Percentiles rank a stretch among this genome's conserved stretches.
Evolutionary conservation across 345 rosid genomes (phyloP).

Genomic region (Camelina sativa): DNA sequence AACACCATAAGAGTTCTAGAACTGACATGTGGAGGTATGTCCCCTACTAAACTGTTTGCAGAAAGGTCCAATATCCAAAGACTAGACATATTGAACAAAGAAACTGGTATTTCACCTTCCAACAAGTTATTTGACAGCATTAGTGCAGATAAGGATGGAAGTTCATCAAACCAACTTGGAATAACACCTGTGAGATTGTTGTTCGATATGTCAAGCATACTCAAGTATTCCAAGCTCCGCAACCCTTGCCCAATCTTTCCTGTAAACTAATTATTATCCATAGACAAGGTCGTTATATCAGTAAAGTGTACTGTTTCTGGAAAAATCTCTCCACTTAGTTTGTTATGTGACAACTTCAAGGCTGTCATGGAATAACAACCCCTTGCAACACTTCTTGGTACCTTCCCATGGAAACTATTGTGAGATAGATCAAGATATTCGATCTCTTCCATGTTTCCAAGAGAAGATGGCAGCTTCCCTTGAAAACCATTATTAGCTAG

Average conservation of each 20-base stretch:
- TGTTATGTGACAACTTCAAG: constrained; percentile 29
- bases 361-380: background rate
- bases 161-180: constrained; percentile 31
- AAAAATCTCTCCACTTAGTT: constrained; percentile 9
- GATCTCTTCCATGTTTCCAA: background rate
- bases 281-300: background rate
- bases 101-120: constrained; percentile 14
- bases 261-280: constrained; percentile 10
- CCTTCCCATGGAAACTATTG: constrained; percentile 8
- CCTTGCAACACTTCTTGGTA: background rate
- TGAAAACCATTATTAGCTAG: background rate
- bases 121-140: constrained; percentile 16
- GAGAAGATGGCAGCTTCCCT: constrained; percentile 11
- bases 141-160: background rate
- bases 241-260: constrained; percentile 27
- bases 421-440: constrained; percentile 1
- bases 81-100: background rate
- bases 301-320: background rate
- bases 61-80: constrained; percentile 20
- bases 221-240: background rate
- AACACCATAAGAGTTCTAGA: rapidly evolving
- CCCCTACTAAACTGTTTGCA: background rate
- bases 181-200: constrained; percentile 12
- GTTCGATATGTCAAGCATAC: constrained; percentile 18
- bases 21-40: background rate